Percentiles rank a stretch among this genome's conserved stretches.
Conservation (phyloP, 768 basidiomycete genomes). For the Suillus clintonianus region DNA sequence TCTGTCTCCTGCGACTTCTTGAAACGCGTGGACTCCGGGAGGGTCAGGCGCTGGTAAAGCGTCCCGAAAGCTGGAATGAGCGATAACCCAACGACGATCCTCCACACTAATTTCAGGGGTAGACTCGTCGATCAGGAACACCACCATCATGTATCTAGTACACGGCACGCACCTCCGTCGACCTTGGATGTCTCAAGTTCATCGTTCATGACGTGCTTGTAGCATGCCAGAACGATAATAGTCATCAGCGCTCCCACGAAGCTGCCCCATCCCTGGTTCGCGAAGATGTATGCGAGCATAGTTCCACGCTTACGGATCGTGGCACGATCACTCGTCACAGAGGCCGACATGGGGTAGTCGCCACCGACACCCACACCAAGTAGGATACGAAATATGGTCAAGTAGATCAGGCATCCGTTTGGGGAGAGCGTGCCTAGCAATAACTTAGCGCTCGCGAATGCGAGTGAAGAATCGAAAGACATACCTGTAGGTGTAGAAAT, state of each 20-base stretch:
- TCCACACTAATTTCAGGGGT: slow-evolving; percentile 52
- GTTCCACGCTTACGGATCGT: slow-evolving; percentile 68
- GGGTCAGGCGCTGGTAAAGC: slow-evolving; percentile 73
- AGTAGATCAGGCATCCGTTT: slow-evolving; percentile 56
- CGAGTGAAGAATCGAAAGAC: not conserved
- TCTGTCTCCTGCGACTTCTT: slow-evolving; percentile 39
- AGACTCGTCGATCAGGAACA: not conserved
- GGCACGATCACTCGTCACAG: slow-evolving; percentile 66
- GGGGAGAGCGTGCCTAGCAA: slow-evolving; percentile 51
- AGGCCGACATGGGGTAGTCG: slow-evolving; percentile 79
- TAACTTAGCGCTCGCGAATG: not conserved
- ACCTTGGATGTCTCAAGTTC: slow-evolving; percentile 61
- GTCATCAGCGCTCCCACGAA: slow-evolving; percentile 63
- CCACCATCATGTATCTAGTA: not conserved
- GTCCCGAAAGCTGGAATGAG: slow-evolving; percentile 74
- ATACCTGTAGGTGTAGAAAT: slow-evolving; percentile 64
- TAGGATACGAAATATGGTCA: slow-evolving; percentile 67
- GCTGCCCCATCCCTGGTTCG: slow-evolving; percentile 79
- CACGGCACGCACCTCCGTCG: slow-evolving; percentile 56
- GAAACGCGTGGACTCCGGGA: slow-evolving; percentile 67
- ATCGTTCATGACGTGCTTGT: slow-evolving; percentile 63
- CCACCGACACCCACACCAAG: slow-evolving; percentile 80
- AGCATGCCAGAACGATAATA: slow-evolving; percentile 64
- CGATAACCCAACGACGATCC: slow-evolving; percentile 74
- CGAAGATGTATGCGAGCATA: slow-evolving; percentile 75